Conservation (phyloP, 2,329 filamentous ascomycete genomes). For the Aspergillus chevalieri region DNA sequence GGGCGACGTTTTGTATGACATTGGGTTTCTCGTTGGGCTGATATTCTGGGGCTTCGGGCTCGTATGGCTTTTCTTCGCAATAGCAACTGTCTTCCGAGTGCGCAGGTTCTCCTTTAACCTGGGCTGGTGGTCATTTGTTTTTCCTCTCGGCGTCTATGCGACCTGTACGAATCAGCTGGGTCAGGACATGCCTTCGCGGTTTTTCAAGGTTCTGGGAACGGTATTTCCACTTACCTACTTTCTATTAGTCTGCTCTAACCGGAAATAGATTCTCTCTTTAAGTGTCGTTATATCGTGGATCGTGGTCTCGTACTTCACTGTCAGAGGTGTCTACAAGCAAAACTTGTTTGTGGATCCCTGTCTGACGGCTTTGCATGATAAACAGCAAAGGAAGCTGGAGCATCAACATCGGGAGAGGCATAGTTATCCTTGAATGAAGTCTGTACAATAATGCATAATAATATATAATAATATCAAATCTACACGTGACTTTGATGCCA, state of each 20-base stretch:
- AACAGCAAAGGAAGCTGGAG: not conserved
- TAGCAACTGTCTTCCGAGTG: slow-evolving; percentile 20
- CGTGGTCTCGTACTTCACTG: slow-evolving; percentile 1
- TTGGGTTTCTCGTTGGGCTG: slow-evolving; percentile 24
- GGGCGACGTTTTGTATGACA: slow-evolving; percentile 20
- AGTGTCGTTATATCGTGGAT: slow-evolving; percentile 4
- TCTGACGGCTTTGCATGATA: not conserved
- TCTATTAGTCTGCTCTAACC: not conserved
- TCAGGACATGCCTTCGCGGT: slow-evolving; percentile 46
- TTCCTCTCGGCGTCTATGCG: slow-evolving; percentile 51
- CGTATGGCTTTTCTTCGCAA: slow-evolving; percentile 28
- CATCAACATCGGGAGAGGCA: not conserved
- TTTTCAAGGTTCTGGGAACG: slow-evolving; percentile 52
- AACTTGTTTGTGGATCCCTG: slow-evolving; percentile 4
- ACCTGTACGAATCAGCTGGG: slow-evolving; percentile 36
- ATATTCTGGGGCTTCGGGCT: slow-evolving; percentile 30
- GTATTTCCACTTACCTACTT: slow-evolving; percentile 11
- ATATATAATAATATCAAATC: no score
- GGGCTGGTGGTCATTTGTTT: slow-evolving; percentile 56
- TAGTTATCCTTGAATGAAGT: not conserved
- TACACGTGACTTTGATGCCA: no score
- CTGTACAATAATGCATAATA: no score
- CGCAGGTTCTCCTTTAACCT: slow-evolving; percentile 51
- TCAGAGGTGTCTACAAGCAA: slow-evolving; percentile 1
- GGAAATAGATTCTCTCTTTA: slow-evolving; percentile 2